Percentiles rank a stretch among this genome's conserved stretches.
phyloP scores from a whole-genome alignment of 2,329 filamentous ascomycete genomes.

The Parastagonospora avenae region DNA sequence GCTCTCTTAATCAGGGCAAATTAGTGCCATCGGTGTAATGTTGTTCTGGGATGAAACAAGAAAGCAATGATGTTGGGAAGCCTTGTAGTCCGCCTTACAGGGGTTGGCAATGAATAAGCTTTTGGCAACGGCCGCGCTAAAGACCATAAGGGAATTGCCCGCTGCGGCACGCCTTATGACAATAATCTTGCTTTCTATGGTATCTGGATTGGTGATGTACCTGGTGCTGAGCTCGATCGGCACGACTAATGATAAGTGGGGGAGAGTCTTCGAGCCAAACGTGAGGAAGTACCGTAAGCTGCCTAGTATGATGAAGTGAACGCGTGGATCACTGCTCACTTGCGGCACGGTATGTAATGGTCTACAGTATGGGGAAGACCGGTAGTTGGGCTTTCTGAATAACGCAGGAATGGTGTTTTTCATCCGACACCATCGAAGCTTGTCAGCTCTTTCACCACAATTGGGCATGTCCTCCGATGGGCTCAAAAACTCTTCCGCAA shows the following conservation, averaged over 20 bases:
- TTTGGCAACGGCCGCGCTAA: constrained; percentile 1
- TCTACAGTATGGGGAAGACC: too few species aligned
- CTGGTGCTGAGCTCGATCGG: too few species aligned
- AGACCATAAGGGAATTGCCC: too few species aligned
- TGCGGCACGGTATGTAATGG: too few species aligned
- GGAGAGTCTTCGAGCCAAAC: background rate
- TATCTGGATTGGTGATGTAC: too few species aligned
- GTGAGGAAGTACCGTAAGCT: background rate
- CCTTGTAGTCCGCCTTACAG: constrained; percentile 15
- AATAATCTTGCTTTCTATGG: too few species aligned
- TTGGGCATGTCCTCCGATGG: background rate
- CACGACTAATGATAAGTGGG: background rate
- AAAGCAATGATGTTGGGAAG: background rate
- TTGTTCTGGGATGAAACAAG: background rate
- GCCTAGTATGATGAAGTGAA: background rate
- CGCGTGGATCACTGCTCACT: too few species aligned
- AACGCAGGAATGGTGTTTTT: too few species aligned
- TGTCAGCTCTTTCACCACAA: background rate
- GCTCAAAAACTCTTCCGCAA: constrained; percentile 6
- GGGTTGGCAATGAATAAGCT: constrained; percentile 6
- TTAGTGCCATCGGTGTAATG: background rate
- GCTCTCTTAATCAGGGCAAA: background rate
- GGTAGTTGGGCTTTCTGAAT: too few species aligned
- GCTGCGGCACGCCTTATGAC: too few species aligned
- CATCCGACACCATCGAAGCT: too few species aligned